Evolutionary conservation across 1,284 basidiomycete genomes (phyloP), one percentile per base, ranked within the genome.

Genomic region (Xerocomus amazonicus): DNA sequence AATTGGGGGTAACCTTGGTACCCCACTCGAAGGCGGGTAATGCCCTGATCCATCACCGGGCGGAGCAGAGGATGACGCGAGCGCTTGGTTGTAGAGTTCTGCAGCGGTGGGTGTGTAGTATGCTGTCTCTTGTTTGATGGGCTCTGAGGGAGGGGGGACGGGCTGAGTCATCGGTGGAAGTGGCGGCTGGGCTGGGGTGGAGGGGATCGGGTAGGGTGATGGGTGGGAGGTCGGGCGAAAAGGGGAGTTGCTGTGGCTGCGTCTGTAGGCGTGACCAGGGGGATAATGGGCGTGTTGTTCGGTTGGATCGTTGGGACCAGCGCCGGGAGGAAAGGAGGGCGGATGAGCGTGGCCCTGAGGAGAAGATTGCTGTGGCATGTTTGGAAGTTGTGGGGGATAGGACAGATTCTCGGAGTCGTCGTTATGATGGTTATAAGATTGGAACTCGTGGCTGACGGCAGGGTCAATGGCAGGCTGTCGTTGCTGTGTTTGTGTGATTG

Each of bases 1-100:
- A 62, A 91, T 90, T 45, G 87, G 89, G 33, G 88, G 89, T 6
- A 91, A 73, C 43, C 87, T 79, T 3, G 84, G 80, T 6, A 86
- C 76, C 0, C 76, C 73, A 40, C 69, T 71, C 23, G 79, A 70
- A 14, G 78, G 73, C 0, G 79, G 73, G 62, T 83, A 82, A 58
- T 81, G 78, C 52, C 76, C 76, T 9, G 61, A 63, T 27, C 46
- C 52, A 31, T 66, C 70, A 16, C 31, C 36, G 9, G 56, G 49
- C 0, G 59, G 47, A 6, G 35, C 57, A 9, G 66, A 56, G 3
- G 66, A 59, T 3, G 68, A 67, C 0, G 67, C 65, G 35, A 66
- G 60, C 38, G 69, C 67, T 50, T 77, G 78, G 54, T 67, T 72
- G 52, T 74, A 81, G 28, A 79, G 65, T 49, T 80, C 76, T 29